phyloP scores from a whole-genome alignment of 495 filamentous ascomycete species.

The Aspergillus olivimuriae region DNA sequence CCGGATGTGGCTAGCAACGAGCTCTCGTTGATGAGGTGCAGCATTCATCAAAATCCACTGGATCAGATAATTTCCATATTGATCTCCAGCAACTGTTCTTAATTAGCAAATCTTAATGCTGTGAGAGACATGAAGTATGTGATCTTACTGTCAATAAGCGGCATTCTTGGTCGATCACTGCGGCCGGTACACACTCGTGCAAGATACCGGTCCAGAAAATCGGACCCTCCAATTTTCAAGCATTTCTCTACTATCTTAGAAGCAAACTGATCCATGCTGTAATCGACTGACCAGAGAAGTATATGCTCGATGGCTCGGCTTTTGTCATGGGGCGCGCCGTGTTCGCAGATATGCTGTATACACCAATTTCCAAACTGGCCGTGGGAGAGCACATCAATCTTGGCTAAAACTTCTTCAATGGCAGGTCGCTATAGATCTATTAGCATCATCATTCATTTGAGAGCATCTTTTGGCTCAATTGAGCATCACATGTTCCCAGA shows the following conservation, averaged over 20 bases:
- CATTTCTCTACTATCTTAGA: conserved; percentile 99
- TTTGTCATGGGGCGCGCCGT: conserved; percentile 85
- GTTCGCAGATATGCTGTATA: conserved; percentile 98
- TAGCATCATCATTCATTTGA: conserved; percentile 20
- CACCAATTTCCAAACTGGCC: conserved; percentile 99
- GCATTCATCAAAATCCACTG: conserved; percentile 93
- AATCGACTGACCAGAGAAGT: conserved; percentile 84
- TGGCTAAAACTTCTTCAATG: conserved; percentile 89
- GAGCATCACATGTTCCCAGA: no score
- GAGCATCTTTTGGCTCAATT: no score
- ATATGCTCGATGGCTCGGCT: conserved; percentile 93
- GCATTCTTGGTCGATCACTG: conserved; percentile 87
- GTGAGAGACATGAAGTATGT: neutral
- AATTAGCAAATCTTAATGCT: conserved; percentile 24
- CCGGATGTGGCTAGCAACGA: conserved; percentile 89
- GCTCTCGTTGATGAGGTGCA: conserved; percentile 77
- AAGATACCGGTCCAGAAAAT: conserved; percentile 90
- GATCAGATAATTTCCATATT: conserved; percentile 97
- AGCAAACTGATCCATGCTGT: conserved; percentile 98
- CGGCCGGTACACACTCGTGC: conserved; percentile 89
- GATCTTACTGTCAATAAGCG: conserved; percentile 82
- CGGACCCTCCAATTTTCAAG: conserved; percentile 86
- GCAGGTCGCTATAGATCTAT: conserved; percentile 68
- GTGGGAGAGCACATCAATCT: conserved; percentile 91
- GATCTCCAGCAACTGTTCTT: conserved; percentile 76